Evolutionary conservation across 768 basidiomycete species (phyloP).

Genomic region (Gyrodon lividus): DNA sequence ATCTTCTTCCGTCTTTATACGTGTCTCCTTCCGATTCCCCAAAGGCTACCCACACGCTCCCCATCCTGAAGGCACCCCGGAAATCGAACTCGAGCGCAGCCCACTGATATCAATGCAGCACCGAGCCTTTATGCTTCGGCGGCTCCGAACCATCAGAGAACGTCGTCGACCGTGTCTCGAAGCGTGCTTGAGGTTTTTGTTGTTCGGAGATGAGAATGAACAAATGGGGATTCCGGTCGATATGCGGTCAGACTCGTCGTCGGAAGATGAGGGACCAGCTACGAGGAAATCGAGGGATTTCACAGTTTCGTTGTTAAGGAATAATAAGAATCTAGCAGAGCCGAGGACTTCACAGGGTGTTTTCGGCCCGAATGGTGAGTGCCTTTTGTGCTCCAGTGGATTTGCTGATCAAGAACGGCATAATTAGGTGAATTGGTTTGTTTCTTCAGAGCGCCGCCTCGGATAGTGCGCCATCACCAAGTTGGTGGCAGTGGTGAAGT

Average conservation of each 20-base stretch:
- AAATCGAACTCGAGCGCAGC: slow-evolving; percentile 80
- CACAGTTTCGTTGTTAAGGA: slow-evolving; percentile 54
- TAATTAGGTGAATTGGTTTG: slow-evolving; percentile 76
- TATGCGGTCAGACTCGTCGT: slow-evolving; percentile 61
- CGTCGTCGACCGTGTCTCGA: slow-evolving; percentile 81
- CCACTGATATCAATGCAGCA: slow-evolving; percentile 76
- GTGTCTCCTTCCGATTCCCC: slow-evolving; percentile 89
- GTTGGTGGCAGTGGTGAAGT: slow-evolving; percentile 41
- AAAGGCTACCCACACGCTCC: slow-evolving; percentile 67
- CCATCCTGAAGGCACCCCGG: slow-evolving; percentile 65
- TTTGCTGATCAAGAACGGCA: slow-evolving; percentile 4
- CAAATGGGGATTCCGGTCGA: slow-evolving; percentile 37
- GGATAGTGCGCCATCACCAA: slow-evolving; percentile 58
- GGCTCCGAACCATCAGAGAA: slow-evolving; percentile 70
- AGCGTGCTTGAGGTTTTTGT: slow-evolving; percentile 75
- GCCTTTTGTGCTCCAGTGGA: background rate
- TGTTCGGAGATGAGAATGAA: slow-evolving; percentile 66
- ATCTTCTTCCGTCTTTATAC: slow-evolving; percentile 77
- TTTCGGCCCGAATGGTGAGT: slow-evolving; percentile 83
- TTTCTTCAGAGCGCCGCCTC: slow-evolving; percentile 78
- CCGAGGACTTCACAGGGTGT: slow-evolving; percentile 84
- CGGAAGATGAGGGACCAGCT: slow-evolving; percentile 54
- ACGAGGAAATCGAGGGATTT: slow-evolving; percentile 46
- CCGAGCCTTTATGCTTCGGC: slow-evolving; percentile 75
- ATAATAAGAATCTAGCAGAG: slow-evolving; percentile 78